Conservation (phyloP, 2,329 filamentous ascomycete genomes). For the Fragosphaeria purpurea region DNA sequence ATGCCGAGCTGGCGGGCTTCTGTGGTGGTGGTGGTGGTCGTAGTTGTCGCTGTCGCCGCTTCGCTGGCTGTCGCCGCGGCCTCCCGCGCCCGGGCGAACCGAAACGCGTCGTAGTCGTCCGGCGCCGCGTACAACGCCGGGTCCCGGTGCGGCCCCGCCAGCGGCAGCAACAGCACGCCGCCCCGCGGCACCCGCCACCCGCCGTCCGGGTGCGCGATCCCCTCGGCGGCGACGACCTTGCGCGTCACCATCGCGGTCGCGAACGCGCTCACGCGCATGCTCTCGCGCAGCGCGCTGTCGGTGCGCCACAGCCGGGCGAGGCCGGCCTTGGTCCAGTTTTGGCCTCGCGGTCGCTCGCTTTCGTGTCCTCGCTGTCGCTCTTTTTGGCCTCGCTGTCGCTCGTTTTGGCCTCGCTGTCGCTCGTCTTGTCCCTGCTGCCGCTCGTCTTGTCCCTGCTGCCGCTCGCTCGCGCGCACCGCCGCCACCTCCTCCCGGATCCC, state of each 20-base stretch:
- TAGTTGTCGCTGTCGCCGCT: constrained; percentile 13
- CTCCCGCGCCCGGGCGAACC: constrained; percentile 35
- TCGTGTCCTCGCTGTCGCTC: neutral
- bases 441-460: neutral
- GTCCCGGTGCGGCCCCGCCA: constrained; percentile 37
- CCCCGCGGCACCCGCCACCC: constrained; percentile 36
- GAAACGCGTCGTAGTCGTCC: constrained; percentile 36
- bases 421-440: constrained; percentile 6
- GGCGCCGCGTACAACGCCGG: constrained; percentile 32
- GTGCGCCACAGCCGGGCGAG: constrained; percentile 33
- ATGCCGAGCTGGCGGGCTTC: constrained; percentile 34
- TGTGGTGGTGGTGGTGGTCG: constrained; percentile 19
- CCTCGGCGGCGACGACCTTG: constrained; percentile 30
- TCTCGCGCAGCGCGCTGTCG: constrained; percentile 45
- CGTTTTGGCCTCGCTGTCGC: neutral
- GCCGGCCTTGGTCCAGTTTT: constrained; percentile 34
- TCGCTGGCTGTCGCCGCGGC: constrained; percentile 18
- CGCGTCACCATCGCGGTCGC: constrained; percentile 35
- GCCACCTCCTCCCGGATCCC: constrained; percentile 33
- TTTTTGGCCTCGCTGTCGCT: constrained; percentile 10
- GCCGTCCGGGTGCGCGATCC: constrained; percentile 27
- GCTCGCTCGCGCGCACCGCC: constrained; percentile 15
- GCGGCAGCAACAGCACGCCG: constrained; percentile 31
- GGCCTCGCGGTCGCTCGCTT: constrained; percentile 5
- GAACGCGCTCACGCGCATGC: constrained; percentile 38